Evolutionary conservation across 164 flowering plant genomes (phyloP), one percentile per base, ranked within the genome.

Genomic region (Chloranthus sessilifolius): DNA sequence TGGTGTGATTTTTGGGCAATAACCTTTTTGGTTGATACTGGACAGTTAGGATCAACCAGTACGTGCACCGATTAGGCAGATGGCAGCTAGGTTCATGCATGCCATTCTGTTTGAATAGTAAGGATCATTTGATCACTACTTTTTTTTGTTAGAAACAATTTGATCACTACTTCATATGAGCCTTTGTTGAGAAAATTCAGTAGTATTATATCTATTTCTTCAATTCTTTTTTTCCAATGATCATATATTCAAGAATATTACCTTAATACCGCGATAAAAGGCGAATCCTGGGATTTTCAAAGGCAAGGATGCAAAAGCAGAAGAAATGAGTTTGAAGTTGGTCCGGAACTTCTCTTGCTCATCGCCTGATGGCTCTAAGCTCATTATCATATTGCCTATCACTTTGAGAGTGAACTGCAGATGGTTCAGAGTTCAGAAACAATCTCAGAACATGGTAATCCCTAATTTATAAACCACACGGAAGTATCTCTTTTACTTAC

Each of bases 351-450:
- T 69, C 28, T 81, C 84, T 52, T 76, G 84, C 62, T 79, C 82
- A 44, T 70, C 78, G 0, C 84, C 82, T 1, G 53, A 65, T 9
- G 88, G 84, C 59, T 81, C 84, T 30, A 79, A 60, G 73, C 88
- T 76, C 75, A 81, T 76, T 39, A 81, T 65, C 79, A 79, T 77
- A 68, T 77, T 60, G 36, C 88, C 75, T 24, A 79, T 82, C 41
- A 77, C 82, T 60, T 77, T 74, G 29, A 82, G 66, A 21, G 84
- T 79, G 62, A 79, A 82, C 88, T 82, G 81, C 73, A 74, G 24
- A 62, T n/a, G n/a, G 53, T 0, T 9, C 19, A 8, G 2, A 36
- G 20, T 12, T 44, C 31, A 26, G 19, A 26, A 29, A 9, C n/a
- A n/a, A 7, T n/a, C 19, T 24, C 8, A 24, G 29, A n/a, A 2